Evolutionary conservation across 352 stramenopile genomes (phyloP).

Genomic region (Phytophthora podocarpi): DNA sequence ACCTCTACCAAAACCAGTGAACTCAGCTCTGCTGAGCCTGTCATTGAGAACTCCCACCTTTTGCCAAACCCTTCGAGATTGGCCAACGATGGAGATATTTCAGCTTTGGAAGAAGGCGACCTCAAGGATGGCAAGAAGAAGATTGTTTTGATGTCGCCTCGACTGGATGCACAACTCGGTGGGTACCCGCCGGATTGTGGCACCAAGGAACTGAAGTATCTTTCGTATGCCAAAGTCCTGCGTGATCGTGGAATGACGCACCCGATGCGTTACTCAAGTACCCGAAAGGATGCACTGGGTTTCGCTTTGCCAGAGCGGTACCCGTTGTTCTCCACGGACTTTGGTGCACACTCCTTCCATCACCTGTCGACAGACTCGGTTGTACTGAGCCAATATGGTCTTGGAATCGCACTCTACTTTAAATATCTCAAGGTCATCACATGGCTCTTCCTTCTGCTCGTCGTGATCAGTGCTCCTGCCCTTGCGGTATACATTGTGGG

Average conservation of each 20-base stretch:
- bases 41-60: conserved; percentile 21
- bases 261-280: conserved; percentile 75
- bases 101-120: conserved; percentile 28
- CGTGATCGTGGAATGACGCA: conserved; percentile 74
- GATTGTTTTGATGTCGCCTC: conserved; percentile 35
- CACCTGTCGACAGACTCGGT: conserved; percentile 72
- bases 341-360: conserved; percentile 83
- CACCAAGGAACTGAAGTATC: conserved; percentile 73
- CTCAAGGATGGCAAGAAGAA: conserved; percentile 17
- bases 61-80: neutral
- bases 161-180: conserved; percentile 65
- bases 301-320: conserved; percentile 64
- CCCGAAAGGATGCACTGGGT: conserved; percentile 54
- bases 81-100: conserved; percentile 14
- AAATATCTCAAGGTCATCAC: conserved; percentile 88
- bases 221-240: conserved; percentile 78
- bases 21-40: conserved; percentile 25
- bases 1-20: conserved; percentile 30
- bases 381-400: conserved; percentile 77
- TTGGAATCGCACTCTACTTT: conserved; percentile 85
- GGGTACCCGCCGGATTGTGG: conserved; percentile 81
- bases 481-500: conserved; percentile 72
- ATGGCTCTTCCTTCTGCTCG: conserved; percentile 84
- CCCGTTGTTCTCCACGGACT: conserved; percentile 62
- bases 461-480: conserved; percentile 61